These are phyloP conservation scores for Cladosporium sp. DNA, from an alignment of 2,329 filamentous ascomycete genomes.

Conservation along the genomic window DNA sequence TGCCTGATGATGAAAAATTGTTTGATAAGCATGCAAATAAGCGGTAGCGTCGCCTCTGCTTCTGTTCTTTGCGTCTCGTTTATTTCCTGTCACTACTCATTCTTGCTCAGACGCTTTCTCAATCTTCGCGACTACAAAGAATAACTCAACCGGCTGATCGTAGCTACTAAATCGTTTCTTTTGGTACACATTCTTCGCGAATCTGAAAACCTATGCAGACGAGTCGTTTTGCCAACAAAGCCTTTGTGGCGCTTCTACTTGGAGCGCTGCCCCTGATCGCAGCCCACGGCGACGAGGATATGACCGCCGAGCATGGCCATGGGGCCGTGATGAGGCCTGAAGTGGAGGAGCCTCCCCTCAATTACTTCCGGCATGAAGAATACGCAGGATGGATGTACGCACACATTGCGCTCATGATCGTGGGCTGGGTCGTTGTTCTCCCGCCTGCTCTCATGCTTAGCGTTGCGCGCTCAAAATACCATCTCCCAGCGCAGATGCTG, in stretches of 20 bases:
- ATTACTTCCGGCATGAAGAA: conserved; percentile 57
- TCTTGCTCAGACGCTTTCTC: too few species aligned
- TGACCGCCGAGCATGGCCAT: conserved; percentile 24
- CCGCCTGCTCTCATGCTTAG: conserved; percentile 84
- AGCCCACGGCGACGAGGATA: conserved; percentile 35
- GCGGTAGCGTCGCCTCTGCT: conserved; percentile 29
- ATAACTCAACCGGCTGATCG: not conserved
- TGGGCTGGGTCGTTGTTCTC: conserved; percentile 69
- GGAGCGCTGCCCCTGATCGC: conserved; percentile 36
- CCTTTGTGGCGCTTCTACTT: conserved; percentile 36
- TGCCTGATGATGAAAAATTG: not conserved
- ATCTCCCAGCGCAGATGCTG: conserved; percentile 62
- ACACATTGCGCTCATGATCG: conserved; percentile 66
- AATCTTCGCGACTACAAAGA: not conserved
- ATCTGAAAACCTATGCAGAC: conserved; percentile 17
- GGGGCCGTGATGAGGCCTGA: conserved; percentile 10
- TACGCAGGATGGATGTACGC: conserved; percentile 56
- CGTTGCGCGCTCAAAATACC: conserved; percentile 71
- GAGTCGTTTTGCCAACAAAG: conserved; percentile 17
- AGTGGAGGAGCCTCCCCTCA: conserved; percentile 33
- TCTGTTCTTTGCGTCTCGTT: not conserved
- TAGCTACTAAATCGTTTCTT: not conserved
- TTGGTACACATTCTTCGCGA: not conserved
- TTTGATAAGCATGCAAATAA: conserved; percentile 12
- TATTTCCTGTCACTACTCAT: too few species aligned